Percentiles rank a stretch among this genome's conserved stretches.
phyloP scores from a whole-genome alignment of 1,139 yeast species.

The Pichia sp. region DNA sequence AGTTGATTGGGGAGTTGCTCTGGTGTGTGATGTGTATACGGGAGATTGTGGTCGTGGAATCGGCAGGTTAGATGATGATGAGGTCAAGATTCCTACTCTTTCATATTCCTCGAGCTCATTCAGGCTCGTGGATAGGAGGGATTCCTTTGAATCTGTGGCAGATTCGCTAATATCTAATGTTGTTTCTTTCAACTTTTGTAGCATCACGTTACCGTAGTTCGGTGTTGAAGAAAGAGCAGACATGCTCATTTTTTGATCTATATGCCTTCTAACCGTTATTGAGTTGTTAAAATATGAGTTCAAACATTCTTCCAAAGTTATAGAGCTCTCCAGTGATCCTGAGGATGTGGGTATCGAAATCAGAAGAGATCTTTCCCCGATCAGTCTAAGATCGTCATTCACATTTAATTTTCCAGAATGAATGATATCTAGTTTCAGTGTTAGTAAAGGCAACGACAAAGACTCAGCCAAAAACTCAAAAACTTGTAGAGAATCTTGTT shows the following conservation, averaged over 20 bases:
- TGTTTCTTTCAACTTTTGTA: too few relatives aligned
- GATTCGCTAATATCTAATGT: not conserved
- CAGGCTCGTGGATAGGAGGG: too few relatives aligned
- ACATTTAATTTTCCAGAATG: conserved; percentile 66
- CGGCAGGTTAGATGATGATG: too few relatives aligned
- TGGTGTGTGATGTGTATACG: too few relatives aligned
- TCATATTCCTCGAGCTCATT: conserved; percentile 15
- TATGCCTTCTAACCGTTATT: conserved; percentile 59
- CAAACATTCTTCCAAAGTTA: conserved; percentile 63
- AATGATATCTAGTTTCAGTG: conserved; percentile 67
- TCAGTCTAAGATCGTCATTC: conserved; percentile 61
- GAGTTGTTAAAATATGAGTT: conserved; percentile 70
- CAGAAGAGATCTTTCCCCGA: conserved; percentile 61
- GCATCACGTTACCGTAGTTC: too few relatives aligned
- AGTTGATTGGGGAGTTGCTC: too few relatives aligned
- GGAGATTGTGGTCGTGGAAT: too few relatives aligned
- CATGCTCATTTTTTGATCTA: conserved; percentile 45
- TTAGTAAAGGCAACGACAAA: conserved; percentile 64
- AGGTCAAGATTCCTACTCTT: conserved; percentile 16
- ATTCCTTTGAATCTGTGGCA: too few relatives aligned
- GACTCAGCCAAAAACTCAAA: conserved; percentile 63
- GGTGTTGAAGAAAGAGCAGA: not conserved
- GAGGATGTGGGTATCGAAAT: conserved; percentile 50
- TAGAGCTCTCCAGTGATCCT: conserved; percentile 27
- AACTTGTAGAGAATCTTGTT: conserved; percentile 62